Conservation (phyloP, 495 filamentous ascomycete genomes). For the Penicillium paradoxum region DNA sequence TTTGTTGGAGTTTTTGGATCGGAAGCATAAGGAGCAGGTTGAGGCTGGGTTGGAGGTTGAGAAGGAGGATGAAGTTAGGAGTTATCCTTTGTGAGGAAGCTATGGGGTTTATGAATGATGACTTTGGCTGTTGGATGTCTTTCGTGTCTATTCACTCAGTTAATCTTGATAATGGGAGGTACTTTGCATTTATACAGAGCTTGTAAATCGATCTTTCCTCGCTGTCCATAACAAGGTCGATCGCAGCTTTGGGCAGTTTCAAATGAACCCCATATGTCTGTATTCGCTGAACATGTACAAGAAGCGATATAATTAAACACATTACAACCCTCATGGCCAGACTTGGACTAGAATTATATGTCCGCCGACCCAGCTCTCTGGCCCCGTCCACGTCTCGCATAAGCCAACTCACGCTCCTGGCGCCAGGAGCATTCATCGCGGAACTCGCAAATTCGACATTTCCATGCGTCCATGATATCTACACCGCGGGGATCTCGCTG, state of each 20-base stretch:
- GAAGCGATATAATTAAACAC: neutral
- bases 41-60: slow-evolving; percentile 56
- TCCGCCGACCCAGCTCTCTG: slow-evolving; percentile 13
- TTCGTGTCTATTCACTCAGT: no score
- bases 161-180: no score
- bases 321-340: neutral
- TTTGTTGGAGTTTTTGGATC: slow-evolving; percentile 76
- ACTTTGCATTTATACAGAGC: no score
- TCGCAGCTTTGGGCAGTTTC: no score
- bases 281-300: neutral
- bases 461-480: slow-evolving; percentile 82
- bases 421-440: slow-evolving; percentile 57
- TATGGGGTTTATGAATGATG: neutral
- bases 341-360: slow-evolving; percentile 1
- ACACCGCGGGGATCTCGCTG: slow-evolving; percentile 74
- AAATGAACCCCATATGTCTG: no score
- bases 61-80: slow-evolving; percentile 54
- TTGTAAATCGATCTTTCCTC: no score
- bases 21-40: slow-evolving; percentile 73
- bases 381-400: slow-evolving; percentile 29
- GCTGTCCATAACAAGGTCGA: no score
- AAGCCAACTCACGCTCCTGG: slow-evolving; percentile 49
- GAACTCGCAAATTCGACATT: slow-evolving; percentile 69
- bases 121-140: neutral
- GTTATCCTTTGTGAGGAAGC: slow-evolving; percentile 36